Evolutionary conservation across 2,329 filamentous ascomycete genomes (phyloP).

Genomic region (Monosporascus ibericus): DNA sequence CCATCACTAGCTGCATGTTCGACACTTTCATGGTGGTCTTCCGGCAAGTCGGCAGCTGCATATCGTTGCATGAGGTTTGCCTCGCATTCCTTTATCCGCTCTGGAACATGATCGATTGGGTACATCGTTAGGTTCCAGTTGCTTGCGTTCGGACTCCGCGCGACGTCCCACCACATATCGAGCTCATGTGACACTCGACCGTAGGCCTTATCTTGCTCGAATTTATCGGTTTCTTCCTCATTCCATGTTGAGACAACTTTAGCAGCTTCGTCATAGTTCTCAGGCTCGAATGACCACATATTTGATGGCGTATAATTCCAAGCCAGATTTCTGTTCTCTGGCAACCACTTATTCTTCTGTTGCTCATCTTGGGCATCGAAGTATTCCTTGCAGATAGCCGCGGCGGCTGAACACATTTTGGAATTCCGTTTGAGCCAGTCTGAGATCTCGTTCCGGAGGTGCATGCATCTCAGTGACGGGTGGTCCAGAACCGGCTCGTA

Average conservation of each 20-base stretch:
- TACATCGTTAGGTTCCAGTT: conserved; percentile 55
- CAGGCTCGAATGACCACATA: conserved; percentile 15
- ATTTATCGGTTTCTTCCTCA: conserved; percentile 48
- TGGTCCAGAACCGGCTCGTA: conserved; percentile 48
- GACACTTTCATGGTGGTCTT: conserved; percentile 26
- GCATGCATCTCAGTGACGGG: conserved; percentile 46
- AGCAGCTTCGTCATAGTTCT: conserved; percentile 31
- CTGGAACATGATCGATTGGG: conserved; percentile 52
- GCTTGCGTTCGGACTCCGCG: conserved; percentile 54
- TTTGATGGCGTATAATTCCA: conserved; percentile 48
- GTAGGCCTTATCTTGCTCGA: conserved; percentile 52
- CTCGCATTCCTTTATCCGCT: conserved; percentile 52
- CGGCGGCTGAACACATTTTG: conserved; percentile 50
- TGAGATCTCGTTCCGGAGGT: conserved; percentile 54
- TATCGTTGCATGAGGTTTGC: conserved; percentile 54
- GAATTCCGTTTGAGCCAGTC: conserved; percentile 60
- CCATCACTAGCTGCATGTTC: conserved; percentile 32
- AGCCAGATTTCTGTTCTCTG: conserved; percentile 44
- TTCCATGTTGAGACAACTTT: conserved; percentile 45
- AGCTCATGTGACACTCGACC: conserved; percentile 59
- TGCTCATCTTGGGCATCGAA: conserved; percentile 42
- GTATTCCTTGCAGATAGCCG: conserved; percentile 49
- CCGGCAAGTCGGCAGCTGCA: conserved; percentile 30
- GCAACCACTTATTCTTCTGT: conserved; percentile 41
- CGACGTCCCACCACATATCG: conserved; percentile 59